These are phyloP conservation scores for Leishmania major DNA, from an alignment of 208 protist species.

Conservation along the genomic window DNA sequence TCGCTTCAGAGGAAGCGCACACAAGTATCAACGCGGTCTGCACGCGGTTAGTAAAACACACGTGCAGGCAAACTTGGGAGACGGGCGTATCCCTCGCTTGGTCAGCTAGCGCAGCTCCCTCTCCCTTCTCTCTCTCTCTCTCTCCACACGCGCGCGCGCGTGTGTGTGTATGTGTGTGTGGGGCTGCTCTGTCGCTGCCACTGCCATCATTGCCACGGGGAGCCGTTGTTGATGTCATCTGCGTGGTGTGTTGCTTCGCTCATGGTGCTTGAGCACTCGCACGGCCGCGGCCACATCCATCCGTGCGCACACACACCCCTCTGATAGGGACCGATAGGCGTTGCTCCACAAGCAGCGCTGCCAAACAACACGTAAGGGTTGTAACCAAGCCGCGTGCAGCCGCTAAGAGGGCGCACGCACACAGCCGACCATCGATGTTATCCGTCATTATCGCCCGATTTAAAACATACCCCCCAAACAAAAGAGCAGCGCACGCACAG, in stretches of 20 bases:
- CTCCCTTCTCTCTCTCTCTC: background rate
- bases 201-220: too few relatives aligned
- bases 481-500: slow-evolving; percentile 1
- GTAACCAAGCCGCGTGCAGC: background rate
- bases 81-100: background rate
- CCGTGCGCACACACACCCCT: too few relatives aligned
- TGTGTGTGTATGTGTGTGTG: too few relatives aligned
- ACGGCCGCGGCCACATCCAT: too few relatives aligned
- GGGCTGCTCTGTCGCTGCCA: too few relatives aligned
- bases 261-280: too few relatives aligned
- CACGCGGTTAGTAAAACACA: background rate
- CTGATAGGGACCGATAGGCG: too few relatives aligned
- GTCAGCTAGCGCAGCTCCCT: background rate
- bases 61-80: background rate
- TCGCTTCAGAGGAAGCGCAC: background rate
- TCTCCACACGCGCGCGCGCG: accelerated
- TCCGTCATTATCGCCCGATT: slow-evolving; percentile 2
- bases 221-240: too few relatives aligned
- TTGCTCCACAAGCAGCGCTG: too few relatives aligned
- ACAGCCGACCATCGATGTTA: background rate
- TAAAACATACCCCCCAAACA: slow-evolving; percentile 3
- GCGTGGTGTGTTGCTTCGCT: too few relatives aligned
- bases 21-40: background rate
- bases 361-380: too few relatives aligned
- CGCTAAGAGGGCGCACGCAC: background rate